Evolutionary conservation across 352 stramenopile species (phyloP), one percentile per base, ranked within the genome.

Genomic region (Pythium graminicola): DNA sequence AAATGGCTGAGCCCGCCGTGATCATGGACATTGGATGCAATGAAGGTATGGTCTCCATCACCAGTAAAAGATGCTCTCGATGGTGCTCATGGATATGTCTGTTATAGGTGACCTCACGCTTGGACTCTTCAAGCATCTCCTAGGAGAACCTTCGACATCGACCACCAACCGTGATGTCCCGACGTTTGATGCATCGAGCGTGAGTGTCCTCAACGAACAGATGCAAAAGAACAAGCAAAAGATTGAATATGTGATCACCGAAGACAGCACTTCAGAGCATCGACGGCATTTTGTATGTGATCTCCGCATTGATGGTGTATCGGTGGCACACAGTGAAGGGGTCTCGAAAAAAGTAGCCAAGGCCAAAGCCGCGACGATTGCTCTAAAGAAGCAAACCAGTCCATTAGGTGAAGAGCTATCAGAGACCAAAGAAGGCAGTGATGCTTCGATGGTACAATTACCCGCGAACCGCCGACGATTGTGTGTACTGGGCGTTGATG

Each of bases 291-390:
- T 83, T 42, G 55, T 72, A 16, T 85, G 77, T 44, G 70, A 86
- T 39, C 61, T 89, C 28, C 58, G 60, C 27, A 70, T 89, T 29
- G 70, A 87, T 32, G 64, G 68, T 4, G 54, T 75, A 33, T 52
- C 47, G 16, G 59, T 89, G 49, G 74, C 73, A 4, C 54, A 54
- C 20, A 76, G 75, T 5, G 64, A 84, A 49, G 78, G 81, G 11
- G 72, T 93, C 7, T 93, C 79, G 5, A 93, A 90, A 57, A 86
- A 87, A 62, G 77, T 90, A 16, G 79, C 79, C 7, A 89, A 89
- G 57, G 73, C 79, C 23, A 90, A 89, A 50, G 80, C 80, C 2
- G 79, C 80, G 2, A 67, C 70, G 29, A 57, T 65, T 3, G 77
- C 74, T 11, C 24, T 89, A n/a, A n/a, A n/a, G n/a, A n/a, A n/a